Conservation (phyloP, 805 yeast species). For the Wickerhamomyces rabaulensis region DNA sequence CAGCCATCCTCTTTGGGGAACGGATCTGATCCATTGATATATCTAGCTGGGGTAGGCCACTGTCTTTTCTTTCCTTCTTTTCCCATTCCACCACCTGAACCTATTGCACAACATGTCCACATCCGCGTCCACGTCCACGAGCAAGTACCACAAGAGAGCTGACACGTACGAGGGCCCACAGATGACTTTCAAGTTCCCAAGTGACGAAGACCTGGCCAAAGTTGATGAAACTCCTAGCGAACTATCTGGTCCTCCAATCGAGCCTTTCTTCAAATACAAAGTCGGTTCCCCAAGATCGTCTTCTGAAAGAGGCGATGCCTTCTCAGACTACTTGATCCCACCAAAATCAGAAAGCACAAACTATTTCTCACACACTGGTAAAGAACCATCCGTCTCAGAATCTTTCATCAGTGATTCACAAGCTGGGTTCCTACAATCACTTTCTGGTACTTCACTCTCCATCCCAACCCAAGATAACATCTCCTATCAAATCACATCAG, state of each 20-base stretch:
- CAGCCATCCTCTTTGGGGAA: not conserved
- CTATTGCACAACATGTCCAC: not conserved
- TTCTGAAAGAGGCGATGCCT: not conserved
- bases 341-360: not conserved
- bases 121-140: not conserved
- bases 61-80: conserved; percentile 10
- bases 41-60: not conserved
- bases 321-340: not conserved
- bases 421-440: not conserved
- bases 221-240: not conserved
- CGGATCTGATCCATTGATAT: not conserved
- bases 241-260: conserved; percentile 14
- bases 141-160: conserved; percentile 27
- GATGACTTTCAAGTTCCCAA: conserved; percentile 34
- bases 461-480: conserved; percentile 18
- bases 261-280: conserved; percentile 15
- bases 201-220: conserved; percentile 19
- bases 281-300: not conserved
- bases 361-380: not conserved
- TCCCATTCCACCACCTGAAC: conserved; percentile 19
- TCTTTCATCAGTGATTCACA: not conserved
- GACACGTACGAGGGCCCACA: conserved; percentile 35
- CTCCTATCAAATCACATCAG: conserved; percentile 24
- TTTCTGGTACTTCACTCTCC: not conserved
- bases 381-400: not conserved